These are phyloP conservation scores for Lipomyces anomalus DNA, from an alignment of 805 yeast species.

Conservation along the genomic window DNA sequence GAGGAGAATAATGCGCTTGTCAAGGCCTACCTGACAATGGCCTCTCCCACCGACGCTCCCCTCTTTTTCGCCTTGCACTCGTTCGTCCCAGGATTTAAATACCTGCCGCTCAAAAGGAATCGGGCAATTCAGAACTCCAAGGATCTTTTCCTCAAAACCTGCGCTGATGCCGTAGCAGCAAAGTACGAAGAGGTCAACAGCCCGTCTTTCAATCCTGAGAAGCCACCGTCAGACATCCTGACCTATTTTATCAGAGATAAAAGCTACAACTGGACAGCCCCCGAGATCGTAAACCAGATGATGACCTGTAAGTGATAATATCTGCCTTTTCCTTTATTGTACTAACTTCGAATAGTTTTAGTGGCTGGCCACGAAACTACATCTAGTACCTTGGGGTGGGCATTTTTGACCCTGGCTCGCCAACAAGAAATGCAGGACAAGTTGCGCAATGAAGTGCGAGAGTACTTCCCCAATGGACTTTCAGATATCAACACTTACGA, in stretches of 20 bases:
- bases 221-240: not conserved
- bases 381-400: slow-evolving; percentile 11
- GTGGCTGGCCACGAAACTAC: slow-evolving; percentile 23
- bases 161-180: slow-evolving; percentile 5
- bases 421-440: slow-evolving; percentile 13
- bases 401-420: slow-evolving; percentile 6
- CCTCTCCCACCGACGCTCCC: slow-evolving; percentile 12
- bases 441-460: slow-evolving; percentile 13
- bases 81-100: slow-evolving; percentile 15
- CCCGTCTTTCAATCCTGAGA: too few relatives aligned
- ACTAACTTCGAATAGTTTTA: too few relatives aligned
- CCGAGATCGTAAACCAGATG: slow-evolving; percentile 17
- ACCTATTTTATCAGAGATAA: slow-evolving; percentile 6
- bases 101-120: slow-evolving; percentile 12
- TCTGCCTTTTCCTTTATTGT: too few relatives aligned
- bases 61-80: slow-evolving; percentile 7
- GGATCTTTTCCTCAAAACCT: slow-evolving; percentile 5
- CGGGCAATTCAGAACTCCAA: slow-evolving; percentile 7
- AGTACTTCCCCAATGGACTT: slow-evolving; percentile 11
- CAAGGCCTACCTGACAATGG: slow-evolving; percentile 8
- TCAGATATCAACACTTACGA: slow-evolving; percentile 7
- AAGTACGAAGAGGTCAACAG: slow-evolving; percentile 7
- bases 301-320: slow-evolving; percentile 18
- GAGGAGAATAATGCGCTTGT: slow-evolving; percentile 16
- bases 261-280: slow-evolving; percentile 13